phyloP scores from a whole-genome alignment of 805 yeast genomes.

The Yarrowia sp. region DNA sequence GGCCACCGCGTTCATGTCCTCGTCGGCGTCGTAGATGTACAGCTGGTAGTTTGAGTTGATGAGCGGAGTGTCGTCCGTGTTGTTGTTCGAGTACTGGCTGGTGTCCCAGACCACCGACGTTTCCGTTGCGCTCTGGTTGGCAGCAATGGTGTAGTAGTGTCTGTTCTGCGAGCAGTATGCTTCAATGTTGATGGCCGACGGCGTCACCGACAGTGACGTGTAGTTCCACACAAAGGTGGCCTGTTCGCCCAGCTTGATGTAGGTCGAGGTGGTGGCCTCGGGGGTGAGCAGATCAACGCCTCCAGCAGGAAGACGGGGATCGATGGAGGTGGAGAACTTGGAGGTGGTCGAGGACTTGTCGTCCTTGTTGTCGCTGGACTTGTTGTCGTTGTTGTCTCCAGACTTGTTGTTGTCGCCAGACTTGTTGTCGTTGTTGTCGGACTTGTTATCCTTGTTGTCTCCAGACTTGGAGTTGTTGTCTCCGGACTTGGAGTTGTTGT shows the following conservation, averaged over 20 bases:
- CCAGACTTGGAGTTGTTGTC: not conserved
- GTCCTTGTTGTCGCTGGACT: not conserved
- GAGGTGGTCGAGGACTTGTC: constrained; percentile 29
- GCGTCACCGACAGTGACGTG: constrained; percentile 40
- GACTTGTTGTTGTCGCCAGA: not conserved
- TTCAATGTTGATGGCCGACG: constrained; percentile 41
- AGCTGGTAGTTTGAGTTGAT: constrained; percentile 42
- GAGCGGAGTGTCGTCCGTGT: constrained; percentile 28
- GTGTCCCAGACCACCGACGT: constrained; percentile 43
- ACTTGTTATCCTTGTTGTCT: not conserved
- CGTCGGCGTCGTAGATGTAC: constrained; percentile 39
- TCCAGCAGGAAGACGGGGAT: constrained; percentile 42
- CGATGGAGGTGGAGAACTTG: constrained; percentile 35
- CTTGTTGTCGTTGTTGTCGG: not conserved
- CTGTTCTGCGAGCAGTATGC: constrained; percentile 41
- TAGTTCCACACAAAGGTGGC: constrained; percentile 45
- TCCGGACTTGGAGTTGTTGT: not conserved
- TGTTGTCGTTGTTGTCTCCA: not conserved
- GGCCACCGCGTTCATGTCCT: constrained; percentile 35
- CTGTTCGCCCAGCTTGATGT: constrained; percentile 41
- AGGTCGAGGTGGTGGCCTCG: constrained; percentile 38
- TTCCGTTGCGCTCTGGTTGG: constrained; percentile 36
- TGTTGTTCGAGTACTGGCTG: constrained; percentile 33
- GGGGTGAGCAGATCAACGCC: constrained; percentile 41
- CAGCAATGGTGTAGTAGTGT: constrained; percentile 42